Conservation (phyloP, 208 protist genomes). For the Trichomonas vaginalis region DNA sequence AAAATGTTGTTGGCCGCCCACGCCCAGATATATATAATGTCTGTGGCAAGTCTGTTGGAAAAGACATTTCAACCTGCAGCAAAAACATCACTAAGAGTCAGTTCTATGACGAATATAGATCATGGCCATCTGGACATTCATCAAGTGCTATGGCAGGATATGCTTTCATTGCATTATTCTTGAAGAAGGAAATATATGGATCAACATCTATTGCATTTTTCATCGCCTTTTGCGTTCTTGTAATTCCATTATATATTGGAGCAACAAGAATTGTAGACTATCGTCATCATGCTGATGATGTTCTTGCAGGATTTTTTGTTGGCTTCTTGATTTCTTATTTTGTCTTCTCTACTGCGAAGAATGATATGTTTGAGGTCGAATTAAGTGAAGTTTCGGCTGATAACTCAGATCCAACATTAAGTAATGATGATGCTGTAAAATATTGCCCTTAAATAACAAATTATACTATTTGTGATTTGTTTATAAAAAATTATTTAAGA, state of each 20-base stretch:
- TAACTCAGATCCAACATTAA: too few species aligned
- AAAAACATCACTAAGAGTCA: neutral
- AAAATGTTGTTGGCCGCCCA: neutral
- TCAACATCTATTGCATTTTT: neutral
- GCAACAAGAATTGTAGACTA: neutral
- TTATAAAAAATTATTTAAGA: too few species aligned
- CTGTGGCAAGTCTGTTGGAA: neutral
- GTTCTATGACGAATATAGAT: neutral
- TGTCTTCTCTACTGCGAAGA: neutral
- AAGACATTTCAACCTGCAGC: too few species aligned
- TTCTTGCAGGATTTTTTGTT: neutral
- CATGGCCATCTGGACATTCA: neutral
- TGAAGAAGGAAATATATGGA: neutral
- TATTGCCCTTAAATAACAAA: too few species aligned
- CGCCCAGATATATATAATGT: neutral
- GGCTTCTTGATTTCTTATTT: neutral
- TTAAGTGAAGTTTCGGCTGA: too few species aligned
- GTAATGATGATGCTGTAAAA: too few species aligned
- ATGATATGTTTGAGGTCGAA: neutral
- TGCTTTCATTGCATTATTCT: neutral
- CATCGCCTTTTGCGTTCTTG: neutral
- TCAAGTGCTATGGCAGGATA: neutral
- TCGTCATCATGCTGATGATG: neutral
- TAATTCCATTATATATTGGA: neutral
- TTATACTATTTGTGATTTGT: too few species aligned